A percentile compares a stretch with the other conserved stretches of the same genome.
These are phyloP conservation scores for Entomortierella chlamydospora DNA, from an alignment of 192 early-diverging fungal species.

Conservation along the genomic window DNA sequence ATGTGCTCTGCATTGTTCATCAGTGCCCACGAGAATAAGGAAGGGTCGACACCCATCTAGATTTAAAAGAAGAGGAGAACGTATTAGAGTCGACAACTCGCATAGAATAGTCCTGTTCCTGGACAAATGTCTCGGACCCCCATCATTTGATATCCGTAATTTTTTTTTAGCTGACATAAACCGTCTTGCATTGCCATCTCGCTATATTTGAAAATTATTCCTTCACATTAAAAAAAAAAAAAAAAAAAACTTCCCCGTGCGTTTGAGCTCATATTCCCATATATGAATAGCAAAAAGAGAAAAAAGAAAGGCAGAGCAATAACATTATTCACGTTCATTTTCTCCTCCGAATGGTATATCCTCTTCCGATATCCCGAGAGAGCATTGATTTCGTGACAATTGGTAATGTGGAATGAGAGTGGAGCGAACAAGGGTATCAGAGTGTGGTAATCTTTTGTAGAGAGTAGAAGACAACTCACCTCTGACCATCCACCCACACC, in stretches of 20 bases:
- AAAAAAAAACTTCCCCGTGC: no score
- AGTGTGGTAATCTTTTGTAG: slow-evolving; percentile 24
- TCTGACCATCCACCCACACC: slow-evolving; percentile 72
- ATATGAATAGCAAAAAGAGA: background rate
- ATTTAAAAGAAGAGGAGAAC: background rate
- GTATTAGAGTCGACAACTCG: no score
- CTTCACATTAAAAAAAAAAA: no score
- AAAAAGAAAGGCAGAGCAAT: no score
- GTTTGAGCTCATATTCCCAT: no score
- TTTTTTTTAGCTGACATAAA: background rate
- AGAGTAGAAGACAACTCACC: slow-evolving; percentile 42
- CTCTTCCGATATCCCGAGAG: background rate
- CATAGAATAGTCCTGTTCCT: background rate
- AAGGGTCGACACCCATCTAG: slow-evolving; percentile 56
- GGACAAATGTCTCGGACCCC: background rate
- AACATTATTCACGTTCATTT: background rate
- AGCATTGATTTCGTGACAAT: background rate
- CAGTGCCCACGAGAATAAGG: slow-evolving; percentile 69
- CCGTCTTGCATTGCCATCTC: no score
- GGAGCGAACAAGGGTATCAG: background rate
- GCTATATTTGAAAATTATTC: no score
- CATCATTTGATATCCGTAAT: background rate
- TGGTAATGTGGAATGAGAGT: background rate
- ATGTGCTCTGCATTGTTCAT: slow-evolving; percentile 70
- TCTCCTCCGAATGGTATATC: background rate